These are phyloP conservation scores for Epichloe gansuensis DNA, from an alignment of 2,329 filamentous ascomycete species.

Conservation along the genomic window DNA sequence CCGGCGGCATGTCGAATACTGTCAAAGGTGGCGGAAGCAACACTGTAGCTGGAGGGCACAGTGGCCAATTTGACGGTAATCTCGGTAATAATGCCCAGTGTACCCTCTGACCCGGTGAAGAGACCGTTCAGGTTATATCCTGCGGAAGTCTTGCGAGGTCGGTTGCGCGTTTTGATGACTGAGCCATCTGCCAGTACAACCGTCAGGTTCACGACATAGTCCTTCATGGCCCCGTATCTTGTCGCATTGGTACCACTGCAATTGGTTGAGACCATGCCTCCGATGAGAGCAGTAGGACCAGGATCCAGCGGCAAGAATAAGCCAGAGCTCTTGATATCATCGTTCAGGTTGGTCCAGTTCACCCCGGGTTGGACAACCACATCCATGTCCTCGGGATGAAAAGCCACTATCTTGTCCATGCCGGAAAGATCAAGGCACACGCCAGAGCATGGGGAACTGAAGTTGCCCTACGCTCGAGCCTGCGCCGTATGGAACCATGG, in stretches of 20 bases:
- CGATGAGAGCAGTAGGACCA: constrained; percentile 44
- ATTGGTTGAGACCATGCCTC: constrained; percentile 53
- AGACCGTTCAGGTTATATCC: constrained; percentile 59
- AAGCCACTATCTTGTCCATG: constrained; percentile 53
- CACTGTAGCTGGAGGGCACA: constrained; percentile 48
- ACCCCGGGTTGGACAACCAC: constrained; percentile 58
- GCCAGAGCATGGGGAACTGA: constrained; percentile 52
- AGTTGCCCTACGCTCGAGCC: constrained; percentile 58
- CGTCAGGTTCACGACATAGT: constrained; percentile 60
- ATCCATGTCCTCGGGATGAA: constrained; percentile 58
- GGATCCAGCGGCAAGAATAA: constrained; percentile 61
- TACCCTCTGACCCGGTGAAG: constrained; percentile 60
- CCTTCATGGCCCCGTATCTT: constrained; percentile 63
- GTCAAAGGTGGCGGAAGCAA: constrained; percentile 50
- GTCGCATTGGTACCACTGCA: constrained; percentile 50
- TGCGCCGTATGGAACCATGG: constrained; percentile 64
- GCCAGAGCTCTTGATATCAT: constrained; percentile 45
- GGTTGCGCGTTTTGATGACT: constrained; percentile 50
- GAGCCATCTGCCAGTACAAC: constrained; percentile 58
- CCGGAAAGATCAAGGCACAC: constrained; percentile 56
- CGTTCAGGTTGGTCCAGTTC: constrained; percentile 55
- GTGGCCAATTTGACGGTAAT: constrained; percentile 54
- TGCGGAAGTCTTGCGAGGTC: constrained; percentile 56
- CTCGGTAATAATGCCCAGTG: constrained; percentile 58
- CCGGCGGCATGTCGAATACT: constrained; percentile 48